Percentiles rank a stretch among this genome's conserved stretches.
Evolutionary conservation across 2,329 filamentous ascomycete species (phyloP).

Genomic region (Lasiodiplodia sp.): DNA sequence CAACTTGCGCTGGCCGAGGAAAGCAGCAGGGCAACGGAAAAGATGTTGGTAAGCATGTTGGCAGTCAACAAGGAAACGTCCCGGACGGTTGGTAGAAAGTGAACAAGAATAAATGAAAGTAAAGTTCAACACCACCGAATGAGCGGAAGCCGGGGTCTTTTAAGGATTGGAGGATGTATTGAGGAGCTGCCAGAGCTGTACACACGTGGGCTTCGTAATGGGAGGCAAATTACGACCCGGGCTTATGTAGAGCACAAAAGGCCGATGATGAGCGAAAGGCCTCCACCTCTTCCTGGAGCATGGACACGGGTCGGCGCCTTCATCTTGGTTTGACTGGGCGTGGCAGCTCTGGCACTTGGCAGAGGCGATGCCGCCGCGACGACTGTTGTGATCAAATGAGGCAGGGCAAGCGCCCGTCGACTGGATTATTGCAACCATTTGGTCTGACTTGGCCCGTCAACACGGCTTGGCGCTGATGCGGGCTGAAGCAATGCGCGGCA

Average conservation of each 20-base stretch:
- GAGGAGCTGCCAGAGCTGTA: constrained; percentile 11
- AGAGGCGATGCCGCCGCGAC: constrained; percentile 5
- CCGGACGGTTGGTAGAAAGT: neutral
- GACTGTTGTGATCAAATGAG: neutral
- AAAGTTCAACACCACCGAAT: constrained; percentile 13
- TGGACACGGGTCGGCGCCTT: neutral
- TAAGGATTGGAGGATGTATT: neutral
- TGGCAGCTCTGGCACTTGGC: constrained; percentile 18
- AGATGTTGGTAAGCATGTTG: constrained; percentile 15
- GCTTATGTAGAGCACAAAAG: constrained; percentile 16
- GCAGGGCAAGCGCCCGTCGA: constrained; percentile 3
- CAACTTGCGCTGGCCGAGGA: constrained; percentile 45
- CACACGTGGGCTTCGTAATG: neutral
- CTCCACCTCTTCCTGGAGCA: constrained; percentile 4
- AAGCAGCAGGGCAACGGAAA: constrained; percentile 10
- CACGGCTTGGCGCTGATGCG: constrained; percentile 23
- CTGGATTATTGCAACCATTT: neutral
- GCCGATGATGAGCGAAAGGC: constrained; percentile 19
- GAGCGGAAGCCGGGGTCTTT: constrained; percentile 12
- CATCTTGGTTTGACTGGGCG: constrained; percentile 27
- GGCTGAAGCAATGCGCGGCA: constrained; percentile 14
- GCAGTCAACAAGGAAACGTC: neutral
- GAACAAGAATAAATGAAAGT: constrained; percentile 9
- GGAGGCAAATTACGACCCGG: constrained; percentile 13
- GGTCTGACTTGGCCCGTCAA: constrained; percentile 24